Percentiles rank a stretch among this genome's conserved stretches.
Conservation (phyloP, 345 rosid species). For the Corchorus capsularis region DNA sequence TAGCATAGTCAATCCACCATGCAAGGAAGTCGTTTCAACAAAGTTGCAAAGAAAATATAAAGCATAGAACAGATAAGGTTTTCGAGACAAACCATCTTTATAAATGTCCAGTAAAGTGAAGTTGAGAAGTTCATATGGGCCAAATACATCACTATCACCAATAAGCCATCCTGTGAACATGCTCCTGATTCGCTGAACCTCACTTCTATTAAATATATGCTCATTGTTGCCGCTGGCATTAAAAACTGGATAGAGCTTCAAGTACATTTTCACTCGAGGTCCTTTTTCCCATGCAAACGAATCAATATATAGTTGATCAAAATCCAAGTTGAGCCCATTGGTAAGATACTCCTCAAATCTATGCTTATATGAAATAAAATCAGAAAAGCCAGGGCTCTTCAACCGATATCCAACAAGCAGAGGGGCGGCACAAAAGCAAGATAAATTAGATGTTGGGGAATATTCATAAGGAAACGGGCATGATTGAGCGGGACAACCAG, state of each 20-base stretch:
- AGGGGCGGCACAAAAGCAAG: conserved; percentile 85
- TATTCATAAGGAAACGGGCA: conserved; percentile 75
- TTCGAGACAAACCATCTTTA: conserved; percentile 56
- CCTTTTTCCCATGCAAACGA: conserved; percentile 63
- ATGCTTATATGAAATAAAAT: conserved; percentile 50
- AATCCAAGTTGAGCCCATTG: conserved; percentile 50
- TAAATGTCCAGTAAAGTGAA: conserved; percentile 65
- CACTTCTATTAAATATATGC: conserved; percentile 58
- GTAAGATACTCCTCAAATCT: conserved; percentile 56
- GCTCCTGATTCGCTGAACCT: conserved; percentile 54
- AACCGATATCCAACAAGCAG: conserved; percentile 73
- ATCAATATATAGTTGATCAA: conserved; percentile 56
- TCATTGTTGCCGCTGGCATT: conserved; percentile 32
- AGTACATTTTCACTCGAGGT: conserved; percentile 74
- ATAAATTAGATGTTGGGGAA: conserved; percentile 41
- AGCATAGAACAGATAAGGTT: conserved; percentile 18
- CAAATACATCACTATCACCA: conserved; percentile 64
- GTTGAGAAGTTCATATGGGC: conserved; percentile 87
- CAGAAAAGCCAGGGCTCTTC: conserved; percentile 89
- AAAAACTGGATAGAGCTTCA: conserved; percentile 69
- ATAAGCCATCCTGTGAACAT: conserved; percentile 83
- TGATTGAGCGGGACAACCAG: conserved; percentile 43
- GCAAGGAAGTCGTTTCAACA: no score
- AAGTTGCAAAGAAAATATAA: neutral
- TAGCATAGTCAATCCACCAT: no score